Evolutionary conservation across 1,284 basidiomycete genomes (phyloP).

Genomic region (Cystodermella granulosa): DNA sequence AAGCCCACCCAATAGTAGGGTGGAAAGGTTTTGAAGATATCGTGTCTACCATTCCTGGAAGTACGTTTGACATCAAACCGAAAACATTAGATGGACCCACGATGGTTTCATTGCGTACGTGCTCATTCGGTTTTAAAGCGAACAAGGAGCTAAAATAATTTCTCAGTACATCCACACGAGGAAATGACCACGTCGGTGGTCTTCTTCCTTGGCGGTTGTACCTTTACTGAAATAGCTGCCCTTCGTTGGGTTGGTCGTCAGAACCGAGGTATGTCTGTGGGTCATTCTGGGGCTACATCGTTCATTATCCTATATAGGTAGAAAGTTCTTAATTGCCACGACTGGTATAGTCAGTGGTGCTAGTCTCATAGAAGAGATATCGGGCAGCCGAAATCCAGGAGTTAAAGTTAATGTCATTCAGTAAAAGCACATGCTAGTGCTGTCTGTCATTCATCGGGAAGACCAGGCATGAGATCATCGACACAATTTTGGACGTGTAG

Average conservation of each 20-base stretch:
- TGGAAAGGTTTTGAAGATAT: slow-evolving; percentile 98
- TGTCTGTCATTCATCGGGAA: slow-evolving; percentile 2
- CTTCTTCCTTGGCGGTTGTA: slow-evolving; percentile 98
- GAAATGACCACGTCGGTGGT: slow-evolving; percentile 79
- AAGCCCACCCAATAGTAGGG: slow-evolving; percentile 85
- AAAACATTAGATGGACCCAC: slow-evolving; percentile 24
- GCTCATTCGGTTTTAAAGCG: too few relatives aligned
- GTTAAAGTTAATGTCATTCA: slow-evolving; percentile 32
- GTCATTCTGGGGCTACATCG: too few relatives aligned
- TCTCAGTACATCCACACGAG: slow-evolving; percentile 46
- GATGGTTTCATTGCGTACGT: slow-evolving; percentile 16
- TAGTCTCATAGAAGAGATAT: slow-evolving; percentile 66
- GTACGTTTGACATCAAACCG: slow-evolving; percentile 78
- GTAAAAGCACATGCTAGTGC: slow-evolving; percentile 6
- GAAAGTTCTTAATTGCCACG: slow-evolving; percentile 82
- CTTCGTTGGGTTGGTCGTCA: slow-evolving; percentile 85
- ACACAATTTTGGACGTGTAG: slow-evolving; percentile 6
- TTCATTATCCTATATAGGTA: slow-evolving; percentile 59
- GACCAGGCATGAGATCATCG: slow-evolving; percentile 14
- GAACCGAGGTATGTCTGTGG: slow-evolving; percentile 61
- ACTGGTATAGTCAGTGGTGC: slow-evolving; percentile 81
- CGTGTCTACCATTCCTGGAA: slow-evolving; percentile 74
- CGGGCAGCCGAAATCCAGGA: too few relatives aligned
- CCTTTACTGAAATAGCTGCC: slow-evolving; percentile 94
- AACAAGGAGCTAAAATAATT: slow-evolving; percentile 8